Base-by-base conservation (phyloP, 257 asterid species). In the Catharanthus roseus region DNA sequence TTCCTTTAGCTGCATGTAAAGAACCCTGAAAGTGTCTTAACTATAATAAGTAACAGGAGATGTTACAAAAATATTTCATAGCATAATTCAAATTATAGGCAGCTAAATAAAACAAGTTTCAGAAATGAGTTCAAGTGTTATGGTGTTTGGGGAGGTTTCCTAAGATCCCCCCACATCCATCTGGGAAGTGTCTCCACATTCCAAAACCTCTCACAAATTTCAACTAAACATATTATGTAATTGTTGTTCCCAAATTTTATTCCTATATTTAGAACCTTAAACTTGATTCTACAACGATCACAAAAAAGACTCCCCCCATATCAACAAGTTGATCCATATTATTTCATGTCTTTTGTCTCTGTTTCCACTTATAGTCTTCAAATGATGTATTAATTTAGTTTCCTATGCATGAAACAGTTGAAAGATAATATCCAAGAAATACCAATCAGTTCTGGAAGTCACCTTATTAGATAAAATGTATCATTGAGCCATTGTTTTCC, bases 401-500 rank as follows among this genome's bases (percentile, higher is more conserved):
- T 24, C 5, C 28, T 9, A 11, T 23, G 15, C 58, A 53, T 3
- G 8, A 21, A 23, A 54, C 61, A 54, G 29, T 54, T 10, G 61
- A 24, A 39, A 21, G 67, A 47, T 72, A 50, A 72, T 18, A 47
- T 18, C 1, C 26, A 3, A 38, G 19, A 11, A 21, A 41, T 42
- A 36, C 3, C 16, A 31, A 49, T 50, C 49, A 72, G 47, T 39
- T 70, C 68, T 51, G 4, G 53, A 24, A 38, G 67, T 75, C 54
- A 90, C 98, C 98, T 82, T 79, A 95, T 95, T 60, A 95, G 86
- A 73, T 83, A 75, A 83, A 91, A 95, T 54, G 97, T 85, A 72
- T 91, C 90, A 47, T 86, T 79, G 70, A 95, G 96, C 99, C 99
- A 95, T 84, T 80, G 85, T 83, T 89, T 91, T 77, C 99, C 99